Evolutionary conservation across 192 early-diverging fungal species (phyloP).

Genomic region (Backusella psychrophila): DNA sequence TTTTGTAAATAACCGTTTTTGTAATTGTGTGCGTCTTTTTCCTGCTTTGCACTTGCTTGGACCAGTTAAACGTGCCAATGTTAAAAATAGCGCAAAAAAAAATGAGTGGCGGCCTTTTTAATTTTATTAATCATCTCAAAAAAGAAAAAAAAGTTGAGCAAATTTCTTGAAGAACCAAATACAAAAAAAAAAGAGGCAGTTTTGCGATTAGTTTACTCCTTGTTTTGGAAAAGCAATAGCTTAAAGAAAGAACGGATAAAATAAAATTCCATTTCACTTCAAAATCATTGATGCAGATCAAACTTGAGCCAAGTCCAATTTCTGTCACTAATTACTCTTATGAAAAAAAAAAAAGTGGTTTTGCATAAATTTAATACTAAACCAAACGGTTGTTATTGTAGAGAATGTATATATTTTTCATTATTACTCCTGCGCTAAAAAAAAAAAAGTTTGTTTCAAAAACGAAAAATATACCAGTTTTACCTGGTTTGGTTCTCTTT

Average conservation of each 20-base stretch:
- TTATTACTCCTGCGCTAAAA: neutral
- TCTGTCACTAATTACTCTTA: too few relatives aligned
- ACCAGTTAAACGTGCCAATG: neutral
- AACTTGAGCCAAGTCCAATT: neutral
- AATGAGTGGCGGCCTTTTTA: neutral
- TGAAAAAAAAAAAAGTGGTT: neutral
- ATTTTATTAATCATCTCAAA: neutral
- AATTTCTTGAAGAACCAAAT: neutral
- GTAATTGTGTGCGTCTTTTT: neutral
- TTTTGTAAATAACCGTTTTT: neutral
- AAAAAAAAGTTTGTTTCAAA: neutral
- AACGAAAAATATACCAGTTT: neutral
- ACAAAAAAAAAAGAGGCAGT: conserved; percentile 11
- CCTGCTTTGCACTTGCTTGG: neutral
- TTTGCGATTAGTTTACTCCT: conserved; percentile 12
- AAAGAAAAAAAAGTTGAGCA: neutral
- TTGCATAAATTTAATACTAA: neutral
- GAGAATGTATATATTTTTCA: neutral
- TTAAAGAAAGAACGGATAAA: neutral
- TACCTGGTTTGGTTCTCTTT: neutral
- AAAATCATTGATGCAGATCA: neutral
- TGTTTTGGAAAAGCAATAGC: neutral
- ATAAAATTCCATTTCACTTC: neutral
- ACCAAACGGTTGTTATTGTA: neutral
- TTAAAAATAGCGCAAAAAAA: conserved; percentile 8